phyloP scores from a whole-genome alignment of 2,329 filamentous ascomycete species.

The Trichoderma cornu-damae region DNA sequence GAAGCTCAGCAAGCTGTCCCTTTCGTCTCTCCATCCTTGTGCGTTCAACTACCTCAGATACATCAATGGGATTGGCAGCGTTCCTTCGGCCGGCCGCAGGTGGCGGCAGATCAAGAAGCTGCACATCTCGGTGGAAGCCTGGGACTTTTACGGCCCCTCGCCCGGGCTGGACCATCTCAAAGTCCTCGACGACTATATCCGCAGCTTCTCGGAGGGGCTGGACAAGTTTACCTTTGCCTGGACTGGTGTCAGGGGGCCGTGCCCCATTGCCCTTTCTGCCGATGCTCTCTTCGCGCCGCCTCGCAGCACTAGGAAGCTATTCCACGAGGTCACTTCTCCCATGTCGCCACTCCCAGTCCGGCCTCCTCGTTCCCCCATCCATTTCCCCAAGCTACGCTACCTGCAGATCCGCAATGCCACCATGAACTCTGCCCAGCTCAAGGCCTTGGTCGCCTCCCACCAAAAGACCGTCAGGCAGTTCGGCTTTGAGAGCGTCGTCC shows the following conservation, averaged over 20 bases:
- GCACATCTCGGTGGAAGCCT: constrained; percentile 66
- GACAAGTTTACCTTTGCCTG: constrained; percentile 73
- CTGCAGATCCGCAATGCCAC: constrained; percentile 68
- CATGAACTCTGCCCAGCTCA: constrained; percentile 67
- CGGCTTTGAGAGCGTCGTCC: constrained; percentile 69
- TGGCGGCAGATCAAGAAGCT: constrained; percentile 77
- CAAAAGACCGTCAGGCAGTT: constrained; percentile 66
- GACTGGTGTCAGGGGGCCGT: constrained; percentile 69
- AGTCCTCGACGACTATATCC: constrained; percentile 75
- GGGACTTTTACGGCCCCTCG: constrained; percentile 56
- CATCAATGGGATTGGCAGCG: constrained; percentile 66
- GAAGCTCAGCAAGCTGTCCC: constrained; percentile 62
- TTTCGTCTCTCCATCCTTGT: constrained; percentile 68
- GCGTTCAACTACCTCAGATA: constrained; percentile 75
- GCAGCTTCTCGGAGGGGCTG: constrained; percentile 59
- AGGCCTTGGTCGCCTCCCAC: constrained; percentile 63
- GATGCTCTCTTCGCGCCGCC: constrained; percentile 63
- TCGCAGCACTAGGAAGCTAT: constrained; percentile 51
- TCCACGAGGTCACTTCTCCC: constrained; percentile 58
- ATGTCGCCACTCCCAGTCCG: constrained; percentile 57
- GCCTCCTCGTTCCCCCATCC: constrained; percentile 50
- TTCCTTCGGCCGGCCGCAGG: constrained; percentile 63
- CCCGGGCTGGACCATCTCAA: constrained; percentile 66
- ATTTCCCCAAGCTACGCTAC: constrained; percentile 62
- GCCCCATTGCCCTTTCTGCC: constrained; percentile 63